Base-by-base conservation (phyloP, 352 stramenopile species). In the Pythium brachiatum region DNA sequence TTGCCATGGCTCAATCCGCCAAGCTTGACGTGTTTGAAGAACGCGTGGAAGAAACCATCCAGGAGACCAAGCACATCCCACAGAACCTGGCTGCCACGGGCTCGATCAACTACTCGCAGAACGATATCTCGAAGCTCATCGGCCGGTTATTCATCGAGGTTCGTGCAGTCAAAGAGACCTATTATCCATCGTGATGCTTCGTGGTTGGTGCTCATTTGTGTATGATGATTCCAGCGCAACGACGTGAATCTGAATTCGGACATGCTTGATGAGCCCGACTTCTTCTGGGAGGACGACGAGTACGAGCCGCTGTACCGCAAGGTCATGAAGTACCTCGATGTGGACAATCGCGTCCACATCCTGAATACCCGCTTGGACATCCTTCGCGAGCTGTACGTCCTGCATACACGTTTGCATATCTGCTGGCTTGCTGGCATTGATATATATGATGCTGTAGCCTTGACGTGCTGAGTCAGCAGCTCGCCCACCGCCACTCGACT, bases 301-400 rank as follows among this genome's bases (percentile, higher is more conserved):
- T 96, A 90, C 72, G 92, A 98, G 75, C 89, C 88, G 20, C 69
- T 95, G 26, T 98, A 98, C 72, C 76, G 89, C 66, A 83, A 83
- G 51, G 88, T 97, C 68, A 68, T 89, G 39, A 90, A 94, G 62
- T 98, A 98, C 68, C 69, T 98, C 29, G 92, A 98, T 58, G 87
- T 98, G 60, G 74, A 83, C n/a, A 90, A 83, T 41, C 84, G 94
- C 56, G 83, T 98, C 41, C 87, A 90, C 29, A 89, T 98, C 29
- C 69, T 98, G 41, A 98, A 98, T 76, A 97, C 93, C 65, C 88
- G 94, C 2, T 81, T 98, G 16, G 90, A 96, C 53, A 94, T 98
- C 51, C 69, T 98, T n/a, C 82, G 83, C 41, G 92, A 98, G 64
- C 77, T 98, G 70, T 91, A 75, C 54, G 84, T 78, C n/a, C n/a